Evolutionary conservation across 495 filamentous ascomycete genomes (phyloP), one percentile per base, ranked within the genome.

Genomic region (Schizothecium vesticola): DNA sequence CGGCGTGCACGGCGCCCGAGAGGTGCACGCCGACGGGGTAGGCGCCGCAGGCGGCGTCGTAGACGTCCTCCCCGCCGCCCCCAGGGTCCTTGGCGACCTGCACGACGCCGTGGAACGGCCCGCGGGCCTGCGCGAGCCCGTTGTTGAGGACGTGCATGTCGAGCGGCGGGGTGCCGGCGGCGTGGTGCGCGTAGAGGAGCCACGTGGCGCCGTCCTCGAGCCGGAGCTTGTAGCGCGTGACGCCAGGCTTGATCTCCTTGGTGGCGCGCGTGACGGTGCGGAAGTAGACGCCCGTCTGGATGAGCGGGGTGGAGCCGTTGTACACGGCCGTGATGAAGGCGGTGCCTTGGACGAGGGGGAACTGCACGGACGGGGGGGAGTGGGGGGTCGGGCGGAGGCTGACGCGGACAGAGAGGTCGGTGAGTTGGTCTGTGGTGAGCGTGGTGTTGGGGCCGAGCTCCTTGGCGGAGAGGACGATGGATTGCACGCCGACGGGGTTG

Each of bases 301-400:
- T 81, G 12, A 89, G 58, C 3, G 94, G 94, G 26, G 87, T 86
- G 5, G 88, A 80, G 33, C 85, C 84, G 57, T 82, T 84, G 77
- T 94, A 98, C n/a, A 90, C 66, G 3, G 83, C 94, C 5, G 93
- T 97, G 12, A 96, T 85, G 69, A 92, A 94, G 0, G 87, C 93
- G 89, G 94, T 94, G 3, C 95, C 95, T 75, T 97, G 94, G 1
- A 96, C 88, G 8, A 97, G 75, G 0, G 94, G 94, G 71, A 97
- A 91, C 0, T 87, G 88, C 36, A 98, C 82, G 1, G 77, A 68
- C 3, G 88, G 80, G 0, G 77, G 70, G 1, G 86, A 86, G 16
- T 84, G 84, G 16, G 74, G 69, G 36, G 83, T 78, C 3, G 84
- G 80, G 33, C 83, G 81, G 12, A 98, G 77, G 33, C 90, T 89